Conservation (phyloP, 1,139 yeast species). For the Blastobotrys malaysiensis region DNA sequence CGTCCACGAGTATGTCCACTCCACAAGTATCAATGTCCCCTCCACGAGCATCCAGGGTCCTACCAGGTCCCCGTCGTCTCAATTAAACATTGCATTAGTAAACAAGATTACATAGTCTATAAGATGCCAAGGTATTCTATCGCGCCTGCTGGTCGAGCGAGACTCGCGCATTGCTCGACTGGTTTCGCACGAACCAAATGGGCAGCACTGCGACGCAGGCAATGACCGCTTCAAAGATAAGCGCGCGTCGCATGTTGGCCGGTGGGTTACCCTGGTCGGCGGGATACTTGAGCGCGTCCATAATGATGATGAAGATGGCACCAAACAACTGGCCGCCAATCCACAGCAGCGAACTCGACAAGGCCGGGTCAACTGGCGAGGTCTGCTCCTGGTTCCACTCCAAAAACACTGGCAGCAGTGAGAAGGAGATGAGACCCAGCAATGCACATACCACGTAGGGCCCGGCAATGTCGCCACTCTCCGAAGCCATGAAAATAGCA, state of each 20-base stretch:
- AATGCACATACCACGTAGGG: conserved; percentile 33
- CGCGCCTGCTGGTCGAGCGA: background rate
- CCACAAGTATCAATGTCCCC: no score
- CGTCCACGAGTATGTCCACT: background rate
- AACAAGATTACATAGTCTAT: background rate
- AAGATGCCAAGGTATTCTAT: background rate
- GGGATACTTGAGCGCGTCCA: conserved; percentile 31
- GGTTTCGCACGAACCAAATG: conserved; percentile 17
- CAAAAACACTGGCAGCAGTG: conserved; percentile 31
- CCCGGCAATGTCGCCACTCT: conserved; percentile 26
- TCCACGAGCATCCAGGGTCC: no score
- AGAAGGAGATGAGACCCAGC: conserved; percentile 34
- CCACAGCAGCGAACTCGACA: conserved; percentile 32
- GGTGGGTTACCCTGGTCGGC: conserved; percentile 30
- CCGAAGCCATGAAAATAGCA: conserved; percentile 31
- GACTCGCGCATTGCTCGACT: conserved; percentile 18
- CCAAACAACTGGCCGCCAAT: conserved; percentile 34
- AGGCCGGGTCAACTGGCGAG: conserved; percentile 33
- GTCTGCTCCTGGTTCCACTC: conserved; percentile 36
- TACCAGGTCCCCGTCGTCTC: no score
- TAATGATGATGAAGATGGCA: conserved; percentile 32
- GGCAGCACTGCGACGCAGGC: conserved; percentile 28
- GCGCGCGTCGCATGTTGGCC: conserved; percentile 31
- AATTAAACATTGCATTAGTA: conserved; percentile 1
- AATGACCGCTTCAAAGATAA: conserved; percentile 32